A percentile compares a stretch with the other conserved stretches of the same genome.
Evolutionary conservation across 345 rosid species (phyloP).

Genomic region (Arabidopsis arenosa): DNA sequence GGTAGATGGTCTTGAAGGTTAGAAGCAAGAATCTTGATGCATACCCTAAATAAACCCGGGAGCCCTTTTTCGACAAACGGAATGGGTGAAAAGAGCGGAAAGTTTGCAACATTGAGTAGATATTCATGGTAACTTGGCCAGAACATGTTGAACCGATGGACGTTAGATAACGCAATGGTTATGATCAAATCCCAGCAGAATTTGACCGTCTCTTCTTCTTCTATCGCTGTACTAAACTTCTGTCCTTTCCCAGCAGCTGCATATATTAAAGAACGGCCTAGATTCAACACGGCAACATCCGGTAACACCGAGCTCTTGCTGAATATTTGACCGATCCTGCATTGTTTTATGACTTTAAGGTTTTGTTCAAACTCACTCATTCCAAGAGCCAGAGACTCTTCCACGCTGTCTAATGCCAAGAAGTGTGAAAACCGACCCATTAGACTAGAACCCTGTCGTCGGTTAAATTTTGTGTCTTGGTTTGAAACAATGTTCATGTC

Average conservation of each 20-base stretch:
- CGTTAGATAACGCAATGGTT: slow-evolving; percentile 56
- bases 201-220: slow-evolving; percentile 85
- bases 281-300: slow-evolving; percentile 59
- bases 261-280: slow-evolving; percentile 80
- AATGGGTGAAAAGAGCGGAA: slow-evolving; percentile 78
- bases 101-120: slow-evolving; percentile 65
- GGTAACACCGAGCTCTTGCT: slow-evolving; percentile 62
- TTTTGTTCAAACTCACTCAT: slow-evolving; percentile 91
- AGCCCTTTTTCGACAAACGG: slow-evolving; percentile 85
- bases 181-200: slow-evolving; percentile 85
- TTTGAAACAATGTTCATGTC: slow-evolving; percentile 44
- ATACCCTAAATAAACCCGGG: slow-evolving; percentile 67
- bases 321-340: slow-evolving; percentile 77
- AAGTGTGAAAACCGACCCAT: slow-evolving; percentile 74
- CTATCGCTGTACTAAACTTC: slow-evolving; percentile 83
- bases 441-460: slow-evolving; percentile 48
- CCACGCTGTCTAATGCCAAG: slow-evolving; percentile 72
- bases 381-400: slow-evolving; percentile 77
- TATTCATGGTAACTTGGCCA: slow-evolving; percentile 81
- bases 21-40: slow-evolving; percentile 61
- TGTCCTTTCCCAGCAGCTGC: slow-evolving; percentile 97
- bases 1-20: slow-evolving; percentile 53
- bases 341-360: slow-evolving; percentile 79
- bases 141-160: slow-evolving; percentile 58
- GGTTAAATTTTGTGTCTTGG: slow-evolving; percentile 53